Percentiles rank a stretch among this genome's conserved stretches.
Conservation (phyloP, 306 rosid species). For the Lotus japonicus region DNA sequence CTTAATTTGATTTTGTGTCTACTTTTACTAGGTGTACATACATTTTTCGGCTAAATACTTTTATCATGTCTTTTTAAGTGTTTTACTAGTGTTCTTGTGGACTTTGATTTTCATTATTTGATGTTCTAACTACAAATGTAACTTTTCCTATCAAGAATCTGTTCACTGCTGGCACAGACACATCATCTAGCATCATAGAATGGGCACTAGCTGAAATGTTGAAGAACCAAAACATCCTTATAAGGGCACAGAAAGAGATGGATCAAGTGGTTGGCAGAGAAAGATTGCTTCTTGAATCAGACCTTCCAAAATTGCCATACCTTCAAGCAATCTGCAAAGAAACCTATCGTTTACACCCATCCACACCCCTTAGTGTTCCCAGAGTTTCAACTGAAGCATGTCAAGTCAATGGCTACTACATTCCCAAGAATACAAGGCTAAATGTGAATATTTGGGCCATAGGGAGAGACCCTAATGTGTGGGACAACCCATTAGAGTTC, state of each 20-base stretch:
- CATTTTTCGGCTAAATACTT: too few relatives aligned
- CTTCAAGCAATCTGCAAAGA: constrained; percentile 42
- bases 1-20: too few relatives aligned
- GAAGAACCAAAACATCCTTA: constrained; percentile 29
- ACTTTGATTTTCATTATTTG: background rate
- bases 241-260: constrained; percentile 35
- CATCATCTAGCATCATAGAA: constrained; percentile 43
- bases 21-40: too few relatives aligned
- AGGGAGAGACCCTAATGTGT: constrained; percentile 42
- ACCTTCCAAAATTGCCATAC: constrained; percentile 35
- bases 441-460: constrained; percentile 46
- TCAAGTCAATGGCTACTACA: constrained; percentile 33
- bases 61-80: too few relatives aligned
- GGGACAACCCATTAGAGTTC: constrained; percentile 41
- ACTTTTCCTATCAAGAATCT: constrained; percentile 6
- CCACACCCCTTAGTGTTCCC: constrained; percentile 44
- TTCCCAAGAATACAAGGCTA: constrained; percentile 40
- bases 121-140: background rate
- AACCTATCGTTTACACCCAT: constrained; percentile 42
- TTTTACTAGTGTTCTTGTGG: too few relatives aligned
- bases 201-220: constrained; percentile 52
- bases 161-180: constrained; percentile 45
- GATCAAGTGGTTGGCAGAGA: constrained; percentile 24
- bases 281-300: constrained; percentile 32
- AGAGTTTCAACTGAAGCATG: constrained; percentile 38